Evolutionary conservation across 2,329 filamentous ascomycete species (phyloP).

Genomic region (Hymenoscyphus occultus): DNA sequence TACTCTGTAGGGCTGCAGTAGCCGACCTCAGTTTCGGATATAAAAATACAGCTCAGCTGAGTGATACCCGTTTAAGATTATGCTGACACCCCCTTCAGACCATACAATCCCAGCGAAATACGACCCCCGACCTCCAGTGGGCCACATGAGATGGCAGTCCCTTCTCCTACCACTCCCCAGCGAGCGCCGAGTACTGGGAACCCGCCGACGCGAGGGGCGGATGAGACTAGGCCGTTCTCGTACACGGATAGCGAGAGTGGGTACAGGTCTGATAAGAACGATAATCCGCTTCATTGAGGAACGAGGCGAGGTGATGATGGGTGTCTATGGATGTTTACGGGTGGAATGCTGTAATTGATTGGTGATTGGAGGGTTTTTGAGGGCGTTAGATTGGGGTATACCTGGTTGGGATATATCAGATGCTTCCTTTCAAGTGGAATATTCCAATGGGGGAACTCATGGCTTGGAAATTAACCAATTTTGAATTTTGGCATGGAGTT

Average conservation of each 20-base stretch:
- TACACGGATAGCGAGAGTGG: slow-evolving; percentile 22
- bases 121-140: slow-evolving; percentile 8
- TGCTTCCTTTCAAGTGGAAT: background rate
- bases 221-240: slow-evolving; percentile 18
- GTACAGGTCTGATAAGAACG: slow-evolving; percentile 9
- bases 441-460: too few relatives aligned
- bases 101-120: slow-evolving; percentile 15
- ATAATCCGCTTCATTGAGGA: background rate
- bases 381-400: background rate
- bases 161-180: slow-evolving; percentile 9
- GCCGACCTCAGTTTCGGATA: background rate
- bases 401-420: background rate
- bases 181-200: slow-evolving; percentile 11
- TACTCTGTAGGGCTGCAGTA: background rate
- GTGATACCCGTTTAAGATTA: slow-evolving; percentile 4
- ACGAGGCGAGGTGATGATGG: background rate
- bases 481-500: background rate
- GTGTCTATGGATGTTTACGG: background rate
- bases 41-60: background rate
- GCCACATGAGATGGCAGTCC: slow-evolving; percentile 8
- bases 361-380: background rate
- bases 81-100: slow-evolving; percentile 1
- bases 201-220: slow-evolving; percentile 1
- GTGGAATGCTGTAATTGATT: background rate
- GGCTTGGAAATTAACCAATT: background rate